A percentile compares a stretch with the other conserved stretches of the same genome.
Evolutionary conservation across 1,284 basidiomycete species (phyloP).

Genomic region (Amylostereum areolatum): DNA sequence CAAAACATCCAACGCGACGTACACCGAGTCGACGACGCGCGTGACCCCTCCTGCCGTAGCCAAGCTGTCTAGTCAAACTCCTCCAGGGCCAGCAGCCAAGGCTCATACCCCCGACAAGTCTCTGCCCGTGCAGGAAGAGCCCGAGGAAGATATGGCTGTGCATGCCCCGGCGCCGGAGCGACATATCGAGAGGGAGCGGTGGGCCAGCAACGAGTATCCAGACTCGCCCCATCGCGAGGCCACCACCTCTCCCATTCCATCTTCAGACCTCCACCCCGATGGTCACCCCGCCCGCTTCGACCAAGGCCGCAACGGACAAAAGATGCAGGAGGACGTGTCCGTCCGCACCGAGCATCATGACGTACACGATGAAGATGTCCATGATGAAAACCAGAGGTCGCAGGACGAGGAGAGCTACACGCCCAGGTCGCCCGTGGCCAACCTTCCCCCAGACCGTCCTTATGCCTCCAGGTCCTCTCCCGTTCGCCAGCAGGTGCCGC

Average conservation of each 20-base stretch:
- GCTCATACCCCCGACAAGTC: slow-evolving; percentile 66
- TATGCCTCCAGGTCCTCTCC: too few species aligned
- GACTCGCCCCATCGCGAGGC: too few species aligned
- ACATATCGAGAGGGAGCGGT: slow-evolving; percentile 15
- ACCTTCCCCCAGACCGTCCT: slow-evolving; percentile 50
- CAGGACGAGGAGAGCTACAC: slow-evolving; percentile 47
- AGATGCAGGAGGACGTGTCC: slow-evolving; percentile 31
- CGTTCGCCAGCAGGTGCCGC: too few species aligned
- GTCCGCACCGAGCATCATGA: slow-evolving; percentile 45
- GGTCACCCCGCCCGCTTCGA: slow-evolving; percentile 33
- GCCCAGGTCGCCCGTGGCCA: slow-evolving; percentile 62
- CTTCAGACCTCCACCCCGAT: slow-evolving; percentile 51
- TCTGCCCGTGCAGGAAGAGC: slow-evolving; percentile 71
- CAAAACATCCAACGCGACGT: slow-evolving; percentile 25
- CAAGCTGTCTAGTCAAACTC: slow-evolving; percentile 46
- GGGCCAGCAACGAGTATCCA: too few species aligned
- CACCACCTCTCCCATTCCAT: slow-evolving; percentile 42
- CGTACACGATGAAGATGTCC: slow-evolving; percentile 34
- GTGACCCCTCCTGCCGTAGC: slow-evolving; percentile 34
- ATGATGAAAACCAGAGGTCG: slow-evolving; percentile 25
- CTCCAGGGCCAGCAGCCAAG: slow-evolving; percentile 47
- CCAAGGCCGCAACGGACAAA: slow-evolving; percentile 29
- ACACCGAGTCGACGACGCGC: slow-evolving; percentile 30
- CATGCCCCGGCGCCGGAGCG: slow-evolving; percentile 23
- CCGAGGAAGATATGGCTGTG: slow-evolving; percentile 39